phyloP scores from a whole-genome alignment of 768 basidiomycete species.

The Gautieria morchelliformis region DNA sequence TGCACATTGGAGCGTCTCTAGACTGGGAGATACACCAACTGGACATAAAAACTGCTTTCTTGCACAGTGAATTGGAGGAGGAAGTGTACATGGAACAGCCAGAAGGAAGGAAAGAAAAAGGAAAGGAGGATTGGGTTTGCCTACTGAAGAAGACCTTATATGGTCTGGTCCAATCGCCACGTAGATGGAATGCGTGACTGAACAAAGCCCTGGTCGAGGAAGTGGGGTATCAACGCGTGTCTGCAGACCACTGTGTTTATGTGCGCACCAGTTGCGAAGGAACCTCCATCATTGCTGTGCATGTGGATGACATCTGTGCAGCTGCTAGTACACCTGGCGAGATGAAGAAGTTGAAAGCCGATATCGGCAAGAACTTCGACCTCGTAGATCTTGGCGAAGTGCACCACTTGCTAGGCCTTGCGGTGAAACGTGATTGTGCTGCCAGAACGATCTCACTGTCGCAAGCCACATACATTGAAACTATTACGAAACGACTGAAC shows the following conservation, averaged over 20 bases:
- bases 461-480: slow-evolving; percentile 23
- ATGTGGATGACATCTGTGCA: slow-evolving; percentile 26
- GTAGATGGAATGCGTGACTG: slow-evolving; percentile 27
- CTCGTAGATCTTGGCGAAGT: slow-evolving; percentile 11
- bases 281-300: slow-evolving; percentile 22
- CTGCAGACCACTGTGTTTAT: slow-evolving; percentile 27
- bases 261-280: slow-evolving; percentile 5
- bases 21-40: no score
- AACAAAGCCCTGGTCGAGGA: slow-evolving; percentile 16
- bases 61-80: slow-evolving; percentile 22
- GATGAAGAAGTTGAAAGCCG: slow-evolving; percentile 16
- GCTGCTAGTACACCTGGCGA: slow-evolving; percentile 7
- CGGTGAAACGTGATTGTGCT: slow-evolving; percentile 15
- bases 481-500: slow-evolving; percentile 19
- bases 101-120: slow-evolving; percentile 17
- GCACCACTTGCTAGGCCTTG: slow-evolving; percentile 20
- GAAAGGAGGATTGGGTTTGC: slow-evolving; percentile 12
- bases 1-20: no score
- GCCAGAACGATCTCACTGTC: slow-evolving; percentile 13
- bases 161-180: slow-evolving; percentile 27
- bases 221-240: slow-evolving; percentile 23
- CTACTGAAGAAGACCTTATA: slow-evolving; percentile 22
- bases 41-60: no score
- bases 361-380: slow-evolving; percentile 15
- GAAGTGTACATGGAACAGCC: slow-evolving; percentile 29